These are phyloP conservation scores for Mucor sp. DNA, from an alignment of 371 early-diverging fungal species.

Conservation along the genomic window DNA sequence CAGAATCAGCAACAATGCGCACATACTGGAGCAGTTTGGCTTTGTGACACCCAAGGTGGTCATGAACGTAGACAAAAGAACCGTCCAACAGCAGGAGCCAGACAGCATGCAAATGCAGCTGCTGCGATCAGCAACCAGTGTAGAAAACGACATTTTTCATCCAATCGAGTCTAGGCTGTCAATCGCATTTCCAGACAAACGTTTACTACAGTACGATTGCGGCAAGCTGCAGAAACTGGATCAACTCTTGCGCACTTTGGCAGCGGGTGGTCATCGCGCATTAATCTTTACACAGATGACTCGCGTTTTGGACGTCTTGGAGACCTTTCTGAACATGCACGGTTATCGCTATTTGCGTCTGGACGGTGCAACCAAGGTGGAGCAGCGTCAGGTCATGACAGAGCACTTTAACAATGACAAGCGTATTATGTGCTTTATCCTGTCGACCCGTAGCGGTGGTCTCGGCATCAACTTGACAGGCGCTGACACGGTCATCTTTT, in stretches of 20 bases:
- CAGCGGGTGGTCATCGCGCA: slow-evolving; percentile 81
- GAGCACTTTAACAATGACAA: slow-evolving; percentile 88
- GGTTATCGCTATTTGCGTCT: slow-evolving; percentile 86
- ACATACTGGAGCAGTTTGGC: slow-evolving; percentile 62
- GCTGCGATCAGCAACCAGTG: slow-evolving; percentile 1
- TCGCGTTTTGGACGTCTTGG: slow-evolving; percentile 93
- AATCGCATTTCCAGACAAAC: slow-evolving; percentile 84
- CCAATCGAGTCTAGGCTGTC: slow-evolving; percentile 62
- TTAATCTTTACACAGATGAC: slow-evolving; percentile 99
- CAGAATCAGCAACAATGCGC: slow-evolving; percentile 46
- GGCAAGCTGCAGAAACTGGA: slow-evolving; percentile 89
- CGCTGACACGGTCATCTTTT: slow-evolving; percentile 95
- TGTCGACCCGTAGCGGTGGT: slow-evolving; percentile 94
- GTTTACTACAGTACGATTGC: slow-evolving; percentile 86
- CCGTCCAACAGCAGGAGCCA: not conserved
- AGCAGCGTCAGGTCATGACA: slow-evolving; percentile 82
- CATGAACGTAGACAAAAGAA: not conserved
- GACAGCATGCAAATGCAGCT: not conserved
- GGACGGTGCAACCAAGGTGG: slow-evolving; percentile 87
- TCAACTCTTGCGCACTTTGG: slow-evolving; percentile 73
- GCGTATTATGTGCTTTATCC: slow-evolving; percentile 83
- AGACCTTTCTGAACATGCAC: slow-evolving; percentile 90
- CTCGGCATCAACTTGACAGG: slow-evolving; percentile 97
- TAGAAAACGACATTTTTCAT: slow-evolving; percentile 54
- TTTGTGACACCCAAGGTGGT: slow-evolving; percentile 67